phyloP scores from a whole-genome alignment of 2,329 filamentous ascomycete genomes.

The Scytalidium sp. region DNA sequence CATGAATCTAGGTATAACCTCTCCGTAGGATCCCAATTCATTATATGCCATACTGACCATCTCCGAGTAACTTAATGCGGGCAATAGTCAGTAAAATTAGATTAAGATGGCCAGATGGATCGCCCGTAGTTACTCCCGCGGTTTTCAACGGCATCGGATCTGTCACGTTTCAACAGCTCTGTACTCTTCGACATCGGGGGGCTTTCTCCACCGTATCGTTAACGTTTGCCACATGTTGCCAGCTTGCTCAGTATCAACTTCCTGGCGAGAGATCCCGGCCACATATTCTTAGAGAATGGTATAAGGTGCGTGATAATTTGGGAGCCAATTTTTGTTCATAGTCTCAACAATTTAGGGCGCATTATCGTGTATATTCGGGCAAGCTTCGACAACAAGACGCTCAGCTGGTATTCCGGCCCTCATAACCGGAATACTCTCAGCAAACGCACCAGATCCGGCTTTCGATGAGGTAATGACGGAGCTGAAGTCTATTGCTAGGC shows the following conservation, averaged over 20 bases:
- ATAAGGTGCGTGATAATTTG: constrained; percentile 49
- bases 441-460: constrained; percentile 56
- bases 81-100: constrained; percentile 54
- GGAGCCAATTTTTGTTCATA: constrained; percentile 12
- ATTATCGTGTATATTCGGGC: constrained; percentile 66
- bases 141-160: constrained; percentile 67
- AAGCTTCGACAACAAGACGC: constrained; percentile 79
- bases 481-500: constrained; percentile 56
- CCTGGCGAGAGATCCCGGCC: constrained; percentile 19
- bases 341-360: constrained; percentile 46
- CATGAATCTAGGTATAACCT: constrained; percentile 78
- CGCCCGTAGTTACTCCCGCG: constrained; percentile 45
- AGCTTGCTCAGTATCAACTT: constrained; percentile 55
- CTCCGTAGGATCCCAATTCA: background rate
- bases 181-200: constrained; percentile 81
- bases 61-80: constrained; percentile 66
- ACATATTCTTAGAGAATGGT: constrained; percentile 61
- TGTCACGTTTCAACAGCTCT: constrained; percentile 78
- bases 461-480: constrained; percentile 64
- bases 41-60: constrained; percentile 6
- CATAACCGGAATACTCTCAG: constrained; percentile 75
- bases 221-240: constrained; percentile 80
- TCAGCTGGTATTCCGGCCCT: constrained; percentile 91
- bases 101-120: constrained; percentile 38
- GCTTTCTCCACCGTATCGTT: constrained; percentile 91